Conservation (phyloP, 345 rosid genomes). For the Pelargonium nanum region DNA sequence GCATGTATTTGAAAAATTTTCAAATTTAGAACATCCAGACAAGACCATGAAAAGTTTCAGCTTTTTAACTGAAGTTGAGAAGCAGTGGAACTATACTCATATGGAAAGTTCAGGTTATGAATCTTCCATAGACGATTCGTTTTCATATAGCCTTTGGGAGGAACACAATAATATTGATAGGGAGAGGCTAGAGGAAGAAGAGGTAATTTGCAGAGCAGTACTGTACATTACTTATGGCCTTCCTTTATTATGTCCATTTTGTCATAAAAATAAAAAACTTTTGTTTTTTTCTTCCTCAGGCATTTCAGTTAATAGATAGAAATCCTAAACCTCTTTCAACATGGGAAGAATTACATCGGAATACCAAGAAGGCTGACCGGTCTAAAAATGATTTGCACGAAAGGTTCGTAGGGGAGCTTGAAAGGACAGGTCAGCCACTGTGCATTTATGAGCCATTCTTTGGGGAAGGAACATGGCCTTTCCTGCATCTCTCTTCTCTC, state of each 20-base stretch:
- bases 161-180: constrained; percentile 48
- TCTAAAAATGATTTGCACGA: constrained; percentile 77
- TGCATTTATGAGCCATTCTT: constrained; percentile 88
- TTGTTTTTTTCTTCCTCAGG: constrained; percentile 13
- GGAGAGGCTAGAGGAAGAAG: constrained; percentile 80
- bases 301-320: constrained; percentile 65
- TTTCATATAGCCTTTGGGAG: constrained; percentile 75
- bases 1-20: constrained; percentile 44
- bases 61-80: constrained; percentile 52
- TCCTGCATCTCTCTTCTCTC: constrained; percentile 66
- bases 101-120: constrained; percentile 26
- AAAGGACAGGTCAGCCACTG: constrained; percentile 83
- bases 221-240: not conserved
- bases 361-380: constrained; percentile 73
- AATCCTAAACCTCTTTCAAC: constrained; percentile 65
- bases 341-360: constrained; percentile 89
- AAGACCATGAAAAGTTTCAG: constrained; percentile 37
- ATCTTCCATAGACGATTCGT: constrained; percentile 39
- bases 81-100: constrained; percentile 51
- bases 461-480: constrained; percentile 95
- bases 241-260: not conserved
- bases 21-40: constrained; percentile 29
- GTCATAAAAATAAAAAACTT: too few species aligned
- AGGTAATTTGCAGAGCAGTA: constrained; percentile 30
- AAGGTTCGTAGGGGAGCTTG: constrained; percentile 86